Conservation (phyloP, 2,329 filamentous ascomycete species). For the Cladobotryum protrusum region DNA sequence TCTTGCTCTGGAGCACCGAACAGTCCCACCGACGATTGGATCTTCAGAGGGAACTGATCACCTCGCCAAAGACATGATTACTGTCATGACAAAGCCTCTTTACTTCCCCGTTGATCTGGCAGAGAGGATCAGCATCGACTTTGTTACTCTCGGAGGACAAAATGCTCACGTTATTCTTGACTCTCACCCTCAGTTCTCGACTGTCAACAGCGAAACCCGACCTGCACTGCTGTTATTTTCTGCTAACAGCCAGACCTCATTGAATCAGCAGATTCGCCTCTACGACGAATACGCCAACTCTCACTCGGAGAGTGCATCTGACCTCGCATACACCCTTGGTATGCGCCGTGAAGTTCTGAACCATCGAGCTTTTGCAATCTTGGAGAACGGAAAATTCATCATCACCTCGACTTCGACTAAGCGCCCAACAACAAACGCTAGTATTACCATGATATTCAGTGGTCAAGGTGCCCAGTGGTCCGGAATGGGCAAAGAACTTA, state of each 20-base stretch:
- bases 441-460: conserved; percentile 23
- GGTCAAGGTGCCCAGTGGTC: conserved; percentile 31
- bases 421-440: not conserved
- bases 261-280: conserved; percentile 4
- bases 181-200: not conserved
- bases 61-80: not conserved
- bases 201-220: not conserved
- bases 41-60: not conserved
- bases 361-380: not conserved
- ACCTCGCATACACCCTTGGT: conserved; percentile 7
- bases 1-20: conserved; percentile 4
- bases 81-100: not conserved
- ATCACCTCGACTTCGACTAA: not conserved
- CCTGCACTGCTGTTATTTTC: conserved; percentile 8
- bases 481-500: conserved; percentile 27
- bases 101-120: not conserved
- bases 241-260: conserved; percentile 2
- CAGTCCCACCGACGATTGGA: not conserved
- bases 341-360: not conserved
- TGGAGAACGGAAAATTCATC: not conserved
- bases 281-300: not conserved
- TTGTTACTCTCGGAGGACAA: not conserved
- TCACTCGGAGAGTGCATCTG: not conserved
- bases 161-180: conserved; percentile 1
- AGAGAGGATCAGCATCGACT: conserved; percentile 5